Evolutionary conservation across 139 green algal species (phyloP).

Genomic region (Auxenochlorella pyrenoidosa): DNA sequence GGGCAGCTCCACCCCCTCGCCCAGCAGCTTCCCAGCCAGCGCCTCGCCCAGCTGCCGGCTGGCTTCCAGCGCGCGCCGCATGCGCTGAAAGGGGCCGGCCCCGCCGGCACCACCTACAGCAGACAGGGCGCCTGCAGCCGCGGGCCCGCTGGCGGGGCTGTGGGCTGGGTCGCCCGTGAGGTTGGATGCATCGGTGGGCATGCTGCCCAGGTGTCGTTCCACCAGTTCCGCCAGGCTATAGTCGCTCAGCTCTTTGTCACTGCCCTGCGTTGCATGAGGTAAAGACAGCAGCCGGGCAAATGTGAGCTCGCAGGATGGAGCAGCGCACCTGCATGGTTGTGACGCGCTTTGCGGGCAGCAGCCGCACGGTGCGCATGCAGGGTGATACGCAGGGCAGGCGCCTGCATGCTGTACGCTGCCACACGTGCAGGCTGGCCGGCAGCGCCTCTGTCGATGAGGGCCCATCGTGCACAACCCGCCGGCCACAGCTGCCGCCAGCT

Average conservation of each 20-base stretch:
- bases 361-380: too few relatives aligned
- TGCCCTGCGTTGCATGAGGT: constrained; percentile 21
- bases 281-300: too few relatives aligned
- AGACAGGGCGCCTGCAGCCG: neutral
- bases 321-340: too few relatives aligned
- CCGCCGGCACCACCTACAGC: neutral
- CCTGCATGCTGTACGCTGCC: neutral
- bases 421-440: neutral
- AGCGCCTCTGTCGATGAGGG: neutral
- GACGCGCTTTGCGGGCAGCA: too few relatives aligned
- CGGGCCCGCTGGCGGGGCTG: neutral
- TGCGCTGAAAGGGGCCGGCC: constrained; percentile 35
- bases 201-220: constrained; percentile 4
- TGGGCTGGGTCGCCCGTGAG: neutral
- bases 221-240: constrained; percentile 39
- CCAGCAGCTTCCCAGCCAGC: constrained; percentile 8
- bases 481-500: too few relatives aligned
- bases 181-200: neutral
- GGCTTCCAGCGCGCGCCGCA: constrained; percentile 31
- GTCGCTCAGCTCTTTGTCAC: constrained; percentile 44
- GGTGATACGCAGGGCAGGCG: too few relatives aligned
- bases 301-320: too few relatives aligned
- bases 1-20: neutral
- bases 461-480: too few relatives aligned
- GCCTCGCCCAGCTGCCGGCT: constrained; percentile 9